Base-by-base conservation (phyloP, 2,329 filamentous ascomycete genomes). In the Cladosporium sp. region DNA sequence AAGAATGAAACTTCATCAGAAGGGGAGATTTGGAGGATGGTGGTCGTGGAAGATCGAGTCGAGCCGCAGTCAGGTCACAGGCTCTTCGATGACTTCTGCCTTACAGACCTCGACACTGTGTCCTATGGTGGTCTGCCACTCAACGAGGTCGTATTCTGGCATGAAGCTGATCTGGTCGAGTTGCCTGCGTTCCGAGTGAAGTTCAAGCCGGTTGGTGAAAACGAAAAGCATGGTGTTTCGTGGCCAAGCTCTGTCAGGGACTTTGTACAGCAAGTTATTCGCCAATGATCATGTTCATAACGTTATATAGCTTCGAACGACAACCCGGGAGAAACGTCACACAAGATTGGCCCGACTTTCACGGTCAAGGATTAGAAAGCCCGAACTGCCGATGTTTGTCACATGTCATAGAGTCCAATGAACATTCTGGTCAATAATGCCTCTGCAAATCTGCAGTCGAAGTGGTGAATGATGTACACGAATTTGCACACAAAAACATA, bases 61-160 rank as follows among this genome's bases (percentile, higher is more conserved):
- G 49, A 55, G 3, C 39, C 60, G n/a, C 35, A 20, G 32, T 42
- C 37, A 15, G 42, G 22, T 4, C 24, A 28, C 22, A n/a, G 20
- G 5, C 12, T 39, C 10, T 47, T 56, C 10, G 45, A 60, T 9
- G 49, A 52, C 5, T 64, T 64, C n/a, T 70, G 68, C 48, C 32
- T 55, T 9, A 65, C 65, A 6, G 64, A 69, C 58, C 42, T 66
- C 13, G 66, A 70, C 45, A n/a, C 32, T 4, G 34, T 52, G 17
- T 49, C 32, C 1, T 70, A 70, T 58, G 66, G 61, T n/a, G 64
- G 64, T 3, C 40, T 63, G 37, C 61, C 66, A 2, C 32, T 70
- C 3, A 69, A 68, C 52, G 66, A 70, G 55, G 44, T 68, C 7
- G 59, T 69, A 2, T 68, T 70, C 36, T 70, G 66, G 65, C 61